Evolutionary conservation across 495 filamentous ascomycete species (phyloP), one percentile per base, ranked within the genome.

Genomic region (Oidiodendron maius): DNA sequence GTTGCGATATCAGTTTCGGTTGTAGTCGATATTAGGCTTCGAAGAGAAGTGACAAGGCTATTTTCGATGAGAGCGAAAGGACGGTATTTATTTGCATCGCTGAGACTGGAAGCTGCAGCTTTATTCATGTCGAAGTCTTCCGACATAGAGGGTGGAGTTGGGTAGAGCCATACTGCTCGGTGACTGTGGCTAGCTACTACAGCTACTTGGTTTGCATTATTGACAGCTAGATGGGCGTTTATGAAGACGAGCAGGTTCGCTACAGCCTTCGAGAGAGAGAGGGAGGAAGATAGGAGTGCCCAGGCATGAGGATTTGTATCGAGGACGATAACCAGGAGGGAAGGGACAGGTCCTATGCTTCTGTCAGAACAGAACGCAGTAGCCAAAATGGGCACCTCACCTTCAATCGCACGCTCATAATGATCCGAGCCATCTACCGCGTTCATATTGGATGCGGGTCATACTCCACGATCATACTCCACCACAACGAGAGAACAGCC

Each of bases 291-390:
- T 48, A 97, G 77, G 40, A 86, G 73, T 3, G 86, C 81, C 93
- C 93, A 98, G 62, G 93, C 89, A 56, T 86, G 86, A 1, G 93
- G 94, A 61, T 97, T 97, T 35, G 93, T 96, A 70, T 98, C 93
- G 70, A 98, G 76, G 65, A 98, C 78, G 60, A 98, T 82, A 50
- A 87, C 86, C 43, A 95, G 79, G 34, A 98, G 82, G 23, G 93
- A 95, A 0, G 94, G 89, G 3, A 86, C 70, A 40, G 83, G 81
- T 47, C 80, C 84, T 85, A 37, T 1, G 48, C 10, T 50, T 45
- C 44, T 18, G 13, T 57, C 38, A 53, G 53, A 28, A 24, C 10
- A 38, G 2, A 15, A 32, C 17, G 28, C 37, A n/a, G 43, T 4
- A 26, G 26, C 11, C 24, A 28, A 40, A 24, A 38, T 10, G 6